A percentile compares a stretch with the other conserved stretches of the same genome.
These are phyloP conservation scores for Barnettozyma sp. DNA, from an alignment of 805 yeast genomes.

Conservation along the genomic window DNA sequence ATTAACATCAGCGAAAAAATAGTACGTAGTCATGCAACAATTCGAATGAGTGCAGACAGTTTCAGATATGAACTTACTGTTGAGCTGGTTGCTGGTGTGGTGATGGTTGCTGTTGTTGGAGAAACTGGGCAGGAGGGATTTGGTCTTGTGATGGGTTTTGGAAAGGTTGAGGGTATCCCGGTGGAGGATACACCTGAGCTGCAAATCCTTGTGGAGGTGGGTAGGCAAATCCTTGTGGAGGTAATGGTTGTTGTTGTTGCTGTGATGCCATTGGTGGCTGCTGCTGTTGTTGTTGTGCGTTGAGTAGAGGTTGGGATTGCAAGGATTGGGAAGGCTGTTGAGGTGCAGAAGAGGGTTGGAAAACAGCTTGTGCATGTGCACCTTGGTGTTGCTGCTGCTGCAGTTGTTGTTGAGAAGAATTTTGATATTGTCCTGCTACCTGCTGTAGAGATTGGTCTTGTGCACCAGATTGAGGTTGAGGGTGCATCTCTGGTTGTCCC, in stretches of 20 bases:
- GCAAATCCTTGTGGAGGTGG: slow-evolving; percentile 16
- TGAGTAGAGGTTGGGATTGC: slow-evolving; percentile 11
- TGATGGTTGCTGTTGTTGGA: too few species aligned
- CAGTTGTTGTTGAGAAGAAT: slow-evolving; percentile 25
- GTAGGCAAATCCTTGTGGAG: slow-evolving; percentile 16
- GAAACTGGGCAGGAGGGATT: slow-evolving; percentile 4
- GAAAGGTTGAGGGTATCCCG: slow-evolving; percentile 16
- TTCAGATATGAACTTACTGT: slow-evolving; percentile 6
- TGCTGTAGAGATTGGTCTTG: too few species aligned
- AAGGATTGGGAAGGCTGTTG: slow-evolving; percentile 15
- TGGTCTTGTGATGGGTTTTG: slow-evolving; percentile 14
- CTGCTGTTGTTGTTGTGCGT: slow-evolving; percentile 13
- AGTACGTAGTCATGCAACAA: too few species aligned
- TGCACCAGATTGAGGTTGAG: too few species aligned
- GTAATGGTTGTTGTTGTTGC: slow-evolving; percentile 15
- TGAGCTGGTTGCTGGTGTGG: slow-evolving; percentile 12
- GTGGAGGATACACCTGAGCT: slow-evolving; percentile 17
- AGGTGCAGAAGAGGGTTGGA: slow-evolving; percentile 12
- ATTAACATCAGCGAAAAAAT: too few species aligned
- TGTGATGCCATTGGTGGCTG: slow-evolving; percentile 14
- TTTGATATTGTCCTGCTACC: too few species aligned
- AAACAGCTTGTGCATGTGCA: slow-evolving; percentile 13
- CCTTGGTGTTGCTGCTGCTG: slow-evolving; percentile 18
- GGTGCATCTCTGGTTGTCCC: slow-evolving; percentile 35
- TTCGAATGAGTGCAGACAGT: background rate